Conservation (phyloP, 139 green algal species). For the Chara braunii region DNA sequence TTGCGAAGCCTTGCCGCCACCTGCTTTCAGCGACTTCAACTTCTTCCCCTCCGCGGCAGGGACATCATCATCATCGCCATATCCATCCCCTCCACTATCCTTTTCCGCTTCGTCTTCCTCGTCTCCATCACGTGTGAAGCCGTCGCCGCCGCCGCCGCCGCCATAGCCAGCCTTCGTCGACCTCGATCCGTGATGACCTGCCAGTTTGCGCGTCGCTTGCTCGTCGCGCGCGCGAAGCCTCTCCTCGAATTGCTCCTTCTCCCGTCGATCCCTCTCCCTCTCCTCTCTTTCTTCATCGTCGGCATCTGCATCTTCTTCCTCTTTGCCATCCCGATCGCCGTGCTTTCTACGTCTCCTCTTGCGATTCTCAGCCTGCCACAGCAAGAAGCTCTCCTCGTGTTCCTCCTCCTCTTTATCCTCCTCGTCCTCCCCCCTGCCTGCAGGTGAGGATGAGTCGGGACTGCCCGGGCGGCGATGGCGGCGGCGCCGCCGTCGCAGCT, state of each 20-base stretch:
- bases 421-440: not conserved
- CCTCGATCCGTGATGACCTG: constrained; percentile 8
- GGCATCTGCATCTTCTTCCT: constrained; percentile 5
- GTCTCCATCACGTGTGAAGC: constrained; percentile 10
- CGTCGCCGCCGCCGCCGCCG: not conserved
- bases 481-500: no score
- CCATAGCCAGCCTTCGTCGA: not conserved
- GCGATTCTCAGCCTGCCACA: not conserved
- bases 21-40: not conserved
- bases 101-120: constrained; percentile 31
- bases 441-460: not conserved
- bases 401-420: constrained; percentile 8
- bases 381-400: not conserved
- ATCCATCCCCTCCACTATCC: not conserved
- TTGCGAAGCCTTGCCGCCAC: not conserved
- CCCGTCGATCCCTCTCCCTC: constrained; percentile 45
- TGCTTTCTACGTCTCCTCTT: not conserved
- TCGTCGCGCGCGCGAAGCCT: constrained; percentile 58
- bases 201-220: constrained; percentile 59
- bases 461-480: not conserved
- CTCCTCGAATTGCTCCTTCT: constrained; percentile 86
- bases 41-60: not conserved
- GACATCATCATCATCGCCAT: not conserved
- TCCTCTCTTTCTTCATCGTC: constrained; percentile 7
- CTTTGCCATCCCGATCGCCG: no score